Conservation (phyloP, 2,329 filamentous ascomycete species). For the Botrytis aclada region DNA sequence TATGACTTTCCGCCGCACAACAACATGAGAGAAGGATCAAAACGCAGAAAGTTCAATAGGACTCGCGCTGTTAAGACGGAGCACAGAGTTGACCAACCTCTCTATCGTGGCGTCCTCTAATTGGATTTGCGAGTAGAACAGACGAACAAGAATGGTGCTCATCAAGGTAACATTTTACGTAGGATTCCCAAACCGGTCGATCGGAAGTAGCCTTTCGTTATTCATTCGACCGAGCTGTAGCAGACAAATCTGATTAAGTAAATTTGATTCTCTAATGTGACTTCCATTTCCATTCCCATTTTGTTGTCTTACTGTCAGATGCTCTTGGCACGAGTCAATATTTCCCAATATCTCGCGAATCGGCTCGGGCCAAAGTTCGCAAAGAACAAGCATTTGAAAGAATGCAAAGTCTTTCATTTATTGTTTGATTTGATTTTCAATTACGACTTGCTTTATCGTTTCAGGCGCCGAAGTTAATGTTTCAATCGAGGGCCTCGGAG, state of each 20-base stretch:
- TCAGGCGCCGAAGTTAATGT: background rate
- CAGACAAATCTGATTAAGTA: background rate
- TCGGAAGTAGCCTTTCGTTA: background rate
- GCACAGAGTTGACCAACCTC: background rate
- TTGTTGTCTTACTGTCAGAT: conserved; percentile 10
- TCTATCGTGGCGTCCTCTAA: background rate
- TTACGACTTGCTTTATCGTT: background rate
- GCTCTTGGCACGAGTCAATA: conserved; percentile 17
- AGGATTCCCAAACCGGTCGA: background rate
- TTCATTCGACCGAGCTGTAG: background rate
- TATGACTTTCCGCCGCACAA: background rate
- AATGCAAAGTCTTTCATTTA: background rate
- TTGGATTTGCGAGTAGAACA: background rate
- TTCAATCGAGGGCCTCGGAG: background rate
- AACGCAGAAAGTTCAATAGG: background rate
- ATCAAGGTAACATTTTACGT: background rate
- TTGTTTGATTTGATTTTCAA: background rate
- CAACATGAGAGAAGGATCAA: background rate
- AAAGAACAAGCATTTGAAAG: background rate
- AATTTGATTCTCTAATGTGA: background rate
- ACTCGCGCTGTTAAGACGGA: background rate
- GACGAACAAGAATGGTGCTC: background rate
- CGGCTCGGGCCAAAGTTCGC: background rate
- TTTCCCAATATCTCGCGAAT: background rate
- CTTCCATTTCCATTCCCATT: background rate